Evolutionary conservation across 306 rosid genomes (phyloP).

Genomic region (Rosa lucieae): DNA sequence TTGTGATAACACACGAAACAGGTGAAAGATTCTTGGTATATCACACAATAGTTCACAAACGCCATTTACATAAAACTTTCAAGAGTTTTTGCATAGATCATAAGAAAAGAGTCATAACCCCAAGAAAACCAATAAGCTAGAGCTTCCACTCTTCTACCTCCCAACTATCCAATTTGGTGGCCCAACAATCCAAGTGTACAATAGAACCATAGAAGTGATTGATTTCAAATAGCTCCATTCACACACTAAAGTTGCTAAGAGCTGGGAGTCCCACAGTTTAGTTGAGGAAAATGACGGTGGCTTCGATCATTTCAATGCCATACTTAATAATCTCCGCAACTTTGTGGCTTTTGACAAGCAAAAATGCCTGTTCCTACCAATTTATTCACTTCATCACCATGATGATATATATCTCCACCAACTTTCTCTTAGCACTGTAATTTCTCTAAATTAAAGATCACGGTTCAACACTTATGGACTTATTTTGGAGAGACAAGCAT

Average conservation of each 20-base stretch:
- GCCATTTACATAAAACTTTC: background rate
- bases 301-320: background rate
- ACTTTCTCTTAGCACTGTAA: background rate
- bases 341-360: too few species aligned
- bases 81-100: background rate
- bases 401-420: background rate
- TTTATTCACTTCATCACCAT: background rate
- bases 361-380: too few species aligned
- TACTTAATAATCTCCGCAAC: background rate
- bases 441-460: background rate
- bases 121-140: background rate
- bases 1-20: background rate
- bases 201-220: too few species aligned
- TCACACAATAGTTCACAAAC: background rate
- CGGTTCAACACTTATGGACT: background rate
- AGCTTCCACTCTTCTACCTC: background rate
- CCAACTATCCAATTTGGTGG: background rate
- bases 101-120: background rate
- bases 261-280: background rate
- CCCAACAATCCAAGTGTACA: background rate
- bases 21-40: background rate
- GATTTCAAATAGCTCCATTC: too few species aligned
- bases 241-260: background rate
- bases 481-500: background rate
- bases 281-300: background rate